Evolutionary conservation across 768 basidiomycete species (phyloP).

Genomic region (Symmetrospora coprosmae): DNA sequence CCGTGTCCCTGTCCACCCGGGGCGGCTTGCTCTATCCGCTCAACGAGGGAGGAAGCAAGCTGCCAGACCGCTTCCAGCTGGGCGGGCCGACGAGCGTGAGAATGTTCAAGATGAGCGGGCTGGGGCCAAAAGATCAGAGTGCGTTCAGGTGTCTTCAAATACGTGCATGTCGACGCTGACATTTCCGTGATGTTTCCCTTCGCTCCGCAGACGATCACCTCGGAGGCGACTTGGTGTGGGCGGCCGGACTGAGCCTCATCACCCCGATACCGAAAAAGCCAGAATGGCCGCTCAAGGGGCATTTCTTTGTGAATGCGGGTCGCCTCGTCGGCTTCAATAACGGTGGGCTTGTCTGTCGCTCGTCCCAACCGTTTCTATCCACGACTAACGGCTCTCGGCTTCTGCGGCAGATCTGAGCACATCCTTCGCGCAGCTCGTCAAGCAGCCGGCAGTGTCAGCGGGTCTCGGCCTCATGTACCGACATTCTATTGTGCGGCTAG

Average conservation of each 20-base stretch:
- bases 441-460: constrained; percentile 56
- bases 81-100: constrained; percentile 80
- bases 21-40: constrained; percentile 56
- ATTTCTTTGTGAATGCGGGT: constrained; percentile 69
- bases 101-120: constrained; percentile 56
- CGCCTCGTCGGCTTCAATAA: constrained; percentile 51
- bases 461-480: constrained; percentile 72
- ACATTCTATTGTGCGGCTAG: constrained; percentile 68
- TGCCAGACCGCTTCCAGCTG: constrained; percentile 77
- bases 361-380: constrained; percentile 16
- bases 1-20: constrained; percentile 57
- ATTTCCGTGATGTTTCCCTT: neutral
- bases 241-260: constrained; percentile 59
- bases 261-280: constrained; percentile 56
- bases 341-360: constrained; percentile 41
- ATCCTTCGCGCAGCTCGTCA: constrained; percentile 36
- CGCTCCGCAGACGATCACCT: constrained; percentile 54
- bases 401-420: constrained; percentile 40
- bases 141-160: neutral
- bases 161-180: neutral
- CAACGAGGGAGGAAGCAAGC: constrained; percentile 38
- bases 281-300: constrained; percentile 73
- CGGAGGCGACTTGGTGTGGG: constrained; percentile 71
- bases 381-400: constrained; percentile 27
- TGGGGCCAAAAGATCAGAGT: constrained; percentile 55